Evolutionary conservation across 495 filamentous ascomycete species (phyloP).

Genomic region (Thermochaetoides thermophila): DNA sequence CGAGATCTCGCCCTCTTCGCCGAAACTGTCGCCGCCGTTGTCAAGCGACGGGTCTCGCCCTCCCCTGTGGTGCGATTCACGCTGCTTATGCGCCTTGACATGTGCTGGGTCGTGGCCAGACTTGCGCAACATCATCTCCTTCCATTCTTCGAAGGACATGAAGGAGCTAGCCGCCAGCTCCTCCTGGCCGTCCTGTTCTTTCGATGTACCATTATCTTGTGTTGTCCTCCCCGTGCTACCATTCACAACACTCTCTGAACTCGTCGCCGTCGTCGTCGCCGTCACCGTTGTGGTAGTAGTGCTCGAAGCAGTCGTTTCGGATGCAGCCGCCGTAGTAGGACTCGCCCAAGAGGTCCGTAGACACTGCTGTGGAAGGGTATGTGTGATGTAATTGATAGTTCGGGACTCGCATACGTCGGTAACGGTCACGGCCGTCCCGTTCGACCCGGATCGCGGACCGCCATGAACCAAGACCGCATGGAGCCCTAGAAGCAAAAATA

Average conservation of each 20-base stretch:
- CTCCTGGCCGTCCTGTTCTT: slow-evolving; percentile 8
- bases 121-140: slow-evolving; percentile 79
- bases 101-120: slow-evolving; percentile 71
- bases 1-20: slow-evolving; percentile 84
- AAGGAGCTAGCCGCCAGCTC: slow-evolving; percentile 73
- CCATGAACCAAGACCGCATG: no score
- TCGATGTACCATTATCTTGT: slow-evolving; percentile 8
- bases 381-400: slow-evolving; percentile 71
- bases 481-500: no score
- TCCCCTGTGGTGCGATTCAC: slow-evolving; percentile 16
- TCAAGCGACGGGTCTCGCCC: slow-evolving; percentile 17
- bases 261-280: slow-evolving; percentile 1
- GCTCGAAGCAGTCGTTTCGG: slow-evolving; percentile 4
- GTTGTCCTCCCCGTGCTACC: no score
- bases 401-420: slow-evolving; percentile 41
- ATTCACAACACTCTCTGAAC: slow-evolving; percentile 4
- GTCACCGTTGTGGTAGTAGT: slow-evolving; percentile 2
- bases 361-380: slow-evolving; percentile 65
- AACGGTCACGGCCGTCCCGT: slow-evolving; percentile 3
- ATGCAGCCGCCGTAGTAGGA: slow-evolving; percentile 11
- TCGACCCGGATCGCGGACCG: slow-evolving; percentile 4
- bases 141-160: slow-evolving; percentile 98
- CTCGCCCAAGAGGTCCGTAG: slow-evolving; percentile 34
- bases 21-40: slow-evolving; percentile 36
- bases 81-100: slow-evolving; percentile 38